Base-by-base conservation (phyloP, 2,329 filamentous ascomycete species). In the Aspergillus fumigatiaffinis region DNA sequence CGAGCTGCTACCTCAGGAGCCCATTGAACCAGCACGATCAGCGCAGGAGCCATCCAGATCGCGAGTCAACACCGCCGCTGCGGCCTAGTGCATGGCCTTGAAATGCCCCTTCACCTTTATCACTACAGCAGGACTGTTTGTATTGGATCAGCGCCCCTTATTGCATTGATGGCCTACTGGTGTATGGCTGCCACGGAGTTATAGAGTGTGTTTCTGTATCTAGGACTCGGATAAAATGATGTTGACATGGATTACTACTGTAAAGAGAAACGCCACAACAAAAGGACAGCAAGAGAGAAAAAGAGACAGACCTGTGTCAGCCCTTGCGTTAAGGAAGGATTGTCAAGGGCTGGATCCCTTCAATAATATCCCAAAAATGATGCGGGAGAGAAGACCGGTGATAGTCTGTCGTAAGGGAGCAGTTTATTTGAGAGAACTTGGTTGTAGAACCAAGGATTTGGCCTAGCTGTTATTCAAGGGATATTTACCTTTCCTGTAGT, bases 1-100 rank as follows among this genome's bases (percentile, higher is more conserved):
- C 69, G 82, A 85, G 58, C 68, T 74, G 60, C 62, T 79, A 42
- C 75, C 77, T 25, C 71, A 70, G 51, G 75, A 77, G 55, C 76
- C 76, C 26, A 66, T 77, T 46, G 74, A 77, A 42, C 73, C 69
- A 28, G 55, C 63, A 49, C 66, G 70, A 25, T 60, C 69, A 28
- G 55, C 63, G 25, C 68, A 68, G 44, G 64, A 71, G 44, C 57
- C 66, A 26, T 61, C 63, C 50, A 64, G 67, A 32, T 64, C 69
- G 12, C 65, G 67, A 50, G 55, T 63, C 58, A 71, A 69, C 59
- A 61, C 69, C 20, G 54, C 71, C 23, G 65, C 70, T 6, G 67
- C 69, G 51, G 71, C 65, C 35, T 73, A 55, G 65, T 47, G 10
- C 26, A 41, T 50, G 50, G 44, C 21, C 23, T 14, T 14, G 44